These are phyloP conservation scores for Triticum monococcum DNA, from an alignment of 176 grass and related monocot genomes.

Conservation along the genomic window DNA sequence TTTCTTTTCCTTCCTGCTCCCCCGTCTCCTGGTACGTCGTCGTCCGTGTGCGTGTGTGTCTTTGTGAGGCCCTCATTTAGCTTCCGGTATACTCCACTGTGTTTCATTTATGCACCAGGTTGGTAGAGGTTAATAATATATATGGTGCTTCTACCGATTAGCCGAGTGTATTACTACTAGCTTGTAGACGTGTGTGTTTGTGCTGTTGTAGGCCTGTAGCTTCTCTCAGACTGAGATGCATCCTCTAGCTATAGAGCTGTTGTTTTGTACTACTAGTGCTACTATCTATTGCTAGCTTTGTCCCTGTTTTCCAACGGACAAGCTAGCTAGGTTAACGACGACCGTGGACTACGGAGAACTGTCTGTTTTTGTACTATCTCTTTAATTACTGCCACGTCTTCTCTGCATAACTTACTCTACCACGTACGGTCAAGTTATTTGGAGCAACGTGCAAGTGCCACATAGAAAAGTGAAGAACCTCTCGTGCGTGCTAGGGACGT, in stretches of 20 bases:
- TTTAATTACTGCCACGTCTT: neutral
- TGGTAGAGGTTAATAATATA: conserved; percentile 28
- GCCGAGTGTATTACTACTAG: conserved; percentile 1
- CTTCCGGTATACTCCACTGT: neutral
- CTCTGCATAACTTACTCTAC: neutral
- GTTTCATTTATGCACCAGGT: conserved; percentile 15
- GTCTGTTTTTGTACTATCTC: neutral
- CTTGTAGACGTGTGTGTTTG: neutral
- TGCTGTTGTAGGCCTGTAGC: neutral
- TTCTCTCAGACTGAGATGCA: neutral
- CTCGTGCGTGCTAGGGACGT: conserved; percentile 2
- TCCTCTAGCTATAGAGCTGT: conserved; percentile 15
- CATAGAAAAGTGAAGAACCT: conserved; percentile 6
- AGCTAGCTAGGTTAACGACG: conserved; percentile 28
- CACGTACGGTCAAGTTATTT: neutral
- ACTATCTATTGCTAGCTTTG: conserved; percentile 5
- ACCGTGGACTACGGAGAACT: neutral
- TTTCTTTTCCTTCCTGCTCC: neutral
- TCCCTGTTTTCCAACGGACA: conserved; percentile 13
- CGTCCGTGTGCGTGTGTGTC: neutral
- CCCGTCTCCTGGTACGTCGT: neutral
- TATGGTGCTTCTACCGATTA: conserved; percentile 22
- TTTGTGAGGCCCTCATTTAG: conserved; percentile 29
- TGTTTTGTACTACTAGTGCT: conserved; percentile 22
- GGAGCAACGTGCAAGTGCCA: neutral